A percentile compares a stretch with the other conserved stretches of the same genome.
phyloP scores from a whole-genome alignment of 2,329 filamentous ascomycete genomes.

The Coniochaeta pulveracea region DNA sequence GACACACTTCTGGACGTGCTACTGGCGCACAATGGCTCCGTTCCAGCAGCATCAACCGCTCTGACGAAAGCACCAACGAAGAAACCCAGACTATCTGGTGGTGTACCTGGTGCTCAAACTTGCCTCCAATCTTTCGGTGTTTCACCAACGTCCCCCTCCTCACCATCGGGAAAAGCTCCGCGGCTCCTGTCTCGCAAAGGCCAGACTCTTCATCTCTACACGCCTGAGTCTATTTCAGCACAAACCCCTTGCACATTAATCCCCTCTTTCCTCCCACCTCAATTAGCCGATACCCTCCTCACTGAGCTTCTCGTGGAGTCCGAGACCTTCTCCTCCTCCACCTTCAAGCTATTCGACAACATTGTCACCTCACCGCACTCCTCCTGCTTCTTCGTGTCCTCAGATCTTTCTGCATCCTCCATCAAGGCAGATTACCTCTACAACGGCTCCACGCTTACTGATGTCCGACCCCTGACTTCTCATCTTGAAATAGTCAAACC shows the following conservation, averaged over 20 bases:
- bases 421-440: constrained; percentile 79
- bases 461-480: constrained; percentile 67
- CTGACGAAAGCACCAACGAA: constrained; percentile 29
- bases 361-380: constrained; percentile 81
- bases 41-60: constrained; percentile 50
- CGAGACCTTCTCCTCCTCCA: constrained; percentile 55
- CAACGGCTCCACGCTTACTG: constrained; percentile 64
- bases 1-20: constrained; percentile 67
- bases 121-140: constrained; percentile 45
- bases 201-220: constrained; percentile 72
- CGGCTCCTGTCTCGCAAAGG: constrained; percentile 61
- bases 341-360: constrained; percentile 81
- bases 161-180: constrained; percentile 24
- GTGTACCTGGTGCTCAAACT: constrained; percentile 44
- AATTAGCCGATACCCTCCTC: constrained; percentile 64
- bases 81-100: constrained; percentile 15
- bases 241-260: constrained; percentile 87
- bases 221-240: constrained; percentile 66
- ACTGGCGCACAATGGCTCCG: constrained; percentile 65
- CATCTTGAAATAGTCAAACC: constrained; percentile 59
- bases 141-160: constrained; percentile 8
- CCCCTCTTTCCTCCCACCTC: constrained; percentile 71
- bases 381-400: constrained; percentile 71
- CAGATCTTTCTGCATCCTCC: constrained; percentile 51
- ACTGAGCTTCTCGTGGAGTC: constrained; percentile 66